Evolutionary conservation across 768 basidiomycete species (phyloP), one percentile per base, ranked within the genome.

Genomic region (Mycena crocata): DNA sequence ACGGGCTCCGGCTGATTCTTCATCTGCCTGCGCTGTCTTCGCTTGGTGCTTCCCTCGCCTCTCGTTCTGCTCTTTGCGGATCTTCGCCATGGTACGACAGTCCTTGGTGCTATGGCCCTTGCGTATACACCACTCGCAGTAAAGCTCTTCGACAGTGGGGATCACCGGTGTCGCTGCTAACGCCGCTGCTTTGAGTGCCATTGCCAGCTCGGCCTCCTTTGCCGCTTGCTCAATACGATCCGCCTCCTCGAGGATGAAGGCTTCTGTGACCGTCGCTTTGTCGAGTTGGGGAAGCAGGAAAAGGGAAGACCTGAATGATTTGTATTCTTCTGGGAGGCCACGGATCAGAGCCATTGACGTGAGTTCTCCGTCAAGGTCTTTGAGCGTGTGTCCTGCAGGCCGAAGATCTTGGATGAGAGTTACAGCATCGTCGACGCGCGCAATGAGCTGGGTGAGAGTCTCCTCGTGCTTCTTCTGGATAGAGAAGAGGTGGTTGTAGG

Each of bases 261-360:
- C 66, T 19, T 68, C 57, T 0, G 46, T 57, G 56, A 68, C 39
- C 24, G 54, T 63, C 4, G 48, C 35, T 44, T 63, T 57, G 54
- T 68, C 62, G 32, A 68, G 61, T 28, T 68, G 50, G 2, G 57
- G 57, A 0, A 63, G 46, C 17, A 68, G 61, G 48, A 58, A 63
- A 23, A 68, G 66, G 35, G 66, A 67, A 1, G 66, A 67, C 0
- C 52, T 26, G 60, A 67, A 67, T 2, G 35, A 28, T 23, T 57
- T 46, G 64, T 67, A 74, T 23, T 74, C 72, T 21, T 73, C 70
- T 30, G 72, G 72, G 10, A 75, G 63, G 13, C 70, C 70, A 32
- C 72, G 37, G 51, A 74, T 67, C 44, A 75, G 32, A 5, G 73
- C 64, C 70, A 75, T 73, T 8, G 56, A 72, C 6, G 46, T 44